These are phyloP conservation scores for Torulaspora microellipsoides DNA, from an alignment of 805 yeast species.

Conservation along the genomic window DNA sequence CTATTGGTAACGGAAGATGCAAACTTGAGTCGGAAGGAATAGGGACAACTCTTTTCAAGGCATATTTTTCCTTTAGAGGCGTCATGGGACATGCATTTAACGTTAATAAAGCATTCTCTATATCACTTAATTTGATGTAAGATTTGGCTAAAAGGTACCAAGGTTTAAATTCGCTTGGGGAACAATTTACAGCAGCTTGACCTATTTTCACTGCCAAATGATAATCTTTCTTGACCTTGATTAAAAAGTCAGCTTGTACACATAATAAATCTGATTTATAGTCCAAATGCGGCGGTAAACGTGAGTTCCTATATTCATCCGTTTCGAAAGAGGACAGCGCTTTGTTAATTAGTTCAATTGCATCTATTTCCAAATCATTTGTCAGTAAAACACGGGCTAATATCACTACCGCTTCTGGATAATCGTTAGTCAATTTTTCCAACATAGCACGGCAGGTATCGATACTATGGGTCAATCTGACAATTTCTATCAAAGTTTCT, in stretches of 20 bases:
- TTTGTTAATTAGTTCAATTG: constrained; percentile 29
- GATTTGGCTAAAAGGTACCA: constrained; percentile 67
- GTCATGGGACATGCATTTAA: constrained; percentile 78
- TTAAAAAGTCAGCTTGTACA: constrained; percentile 28
- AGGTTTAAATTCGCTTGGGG: constrained; percentile 71
- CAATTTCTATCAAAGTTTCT: constrained; percentile 31
- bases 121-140: constrained; percentile 58
- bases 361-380: constrained; percentile 37
- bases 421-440: constrained; percentile 18
- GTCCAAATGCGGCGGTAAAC: constrained; percentile 17
- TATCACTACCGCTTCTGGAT: constrained; percentile 30
- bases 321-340: constrained; percentile 24
- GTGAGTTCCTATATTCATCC: neutral
- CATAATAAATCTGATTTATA: constrained; percentile 31
- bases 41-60: constrained; percentile 55
- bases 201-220: constrained; percentile 26
- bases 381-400: constrained; percentile 31
- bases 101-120: constrained; percentile 66
- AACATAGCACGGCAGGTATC: constrained; percentile 26
- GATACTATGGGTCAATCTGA: constrained; percentile 28
- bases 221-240: constrained; percentile 27
- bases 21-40: constrained; percentile 36
- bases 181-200: constrained; percentile 47
- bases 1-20: constrained; percentile 73
- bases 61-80: constrained; percentile 61